These are phyloP conservation scores for Plantago coronopus DNA, from an alignment of 305 asterid genomes.

Conservation along the genomic window DNA sequence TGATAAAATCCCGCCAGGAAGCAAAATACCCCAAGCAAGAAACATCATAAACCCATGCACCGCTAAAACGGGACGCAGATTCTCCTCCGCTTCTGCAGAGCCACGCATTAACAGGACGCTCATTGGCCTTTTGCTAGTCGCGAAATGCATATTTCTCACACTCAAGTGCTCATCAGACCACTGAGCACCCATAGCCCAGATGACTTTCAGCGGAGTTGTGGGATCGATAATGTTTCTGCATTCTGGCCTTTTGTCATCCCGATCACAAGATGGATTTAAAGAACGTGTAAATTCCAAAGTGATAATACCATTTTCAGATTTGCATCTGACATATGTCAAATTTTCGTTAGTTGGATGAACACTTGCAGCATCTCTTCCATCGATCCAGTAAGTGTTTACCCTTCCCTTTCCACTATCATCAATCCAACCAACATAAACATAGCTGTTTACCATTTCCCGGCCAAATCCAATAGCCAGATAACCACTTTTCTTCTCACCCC, in stretches of 20 bases:
- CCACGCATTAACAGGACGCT: conserved; percentile 84
- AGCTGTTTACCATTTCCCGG: conserved; percentile 80
- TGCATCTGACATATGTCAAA: conserved; percentile 85
- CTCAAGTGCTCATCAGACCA: conserved; percentile 78
- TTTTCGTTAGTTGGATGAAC: conserved; percentile 80
- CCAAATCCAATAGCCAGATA: conserved; percentile 94
- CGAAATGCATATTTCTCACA: conserved; percentile 84
- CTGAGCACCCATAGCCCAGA: conserved; percentile 97
- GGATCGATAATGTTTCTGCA: conserved; percentile 88
- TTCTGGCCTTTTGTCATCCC: conserved; percentile 43
- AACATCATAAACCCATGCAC: conserved; percentile 99
- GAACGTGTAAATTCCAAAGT: conserved; percentile 94
- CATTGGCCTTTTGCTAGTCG: conserved; percentile 82
- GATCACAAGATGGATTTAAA: conserved; percentile 59
- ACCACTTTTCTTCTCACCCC: conserved; percentile 94
- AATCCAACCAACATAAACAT: conserved; percentile 87
- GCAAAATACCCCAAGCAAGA: conserved; percentile 93
- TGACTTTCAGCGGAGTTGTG: conserved; percentile 74
- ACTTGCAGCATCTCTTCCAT: conserved; percentile 64
- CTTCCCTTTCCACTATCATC: conserved; percentile 75
- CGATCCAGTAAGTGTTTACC: conserved; percentile 84
- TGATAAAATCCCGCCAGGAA: conserved; percentile 87
- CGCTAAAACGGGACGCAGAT: conserved; percentile 82
- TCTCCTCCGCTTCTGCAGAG: conserved; percentile 96
- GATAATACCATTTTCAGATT: conserved; percentile 88